Percentiles rank a stretch among this genome's conserved stretches.
Conservation (phyloP, 2,329 filamentous ascomycete species). For the Bipolaris cookei region DNA sequence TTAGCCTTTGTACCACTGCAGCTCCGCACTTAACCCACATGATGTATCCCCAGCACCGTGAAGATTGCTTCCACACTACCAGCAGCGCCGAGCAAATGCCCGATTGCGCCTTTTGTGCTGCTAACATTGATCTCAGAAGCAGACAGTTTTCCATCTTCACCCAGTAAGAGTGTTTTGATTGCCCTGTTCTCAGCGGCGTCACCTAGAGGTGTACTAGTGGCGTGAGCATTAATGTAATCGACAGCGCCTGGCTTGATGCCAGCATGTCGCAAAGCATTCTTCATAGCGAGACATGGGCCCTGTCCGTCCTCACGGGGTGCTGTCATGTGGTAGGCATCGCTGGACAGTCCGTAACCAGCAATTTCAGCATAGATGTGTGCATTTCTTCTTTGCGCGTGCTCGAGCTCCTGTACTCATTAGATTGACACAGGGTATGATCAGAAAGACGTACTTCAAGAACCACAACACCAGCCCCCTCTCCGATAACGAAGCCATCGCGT, state of each 20-base stretch:
- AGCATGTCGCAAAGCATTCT: conserved; percentile 76
- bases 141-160: conserved; percentile 67
- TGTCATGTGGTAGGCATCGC: conserved; percentile 93
- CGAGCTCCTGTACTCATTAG: conserved; percentile 65
- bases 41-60: conserved; percentile 75
- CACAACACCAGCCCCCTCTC: conserved; percentile 87
- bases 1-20: conserved; percentile 16
- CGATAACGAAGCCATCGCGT: conserved; percentile 86
- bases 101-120: conserved; percentile 91
- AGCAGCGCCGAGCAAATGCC: conserved; percentile 88
- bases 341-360: conserved; percentile 85
- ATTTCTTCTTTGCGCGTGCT: conserved; percentile 80
- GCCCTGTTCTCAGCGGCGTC: conserved; percentile 88
- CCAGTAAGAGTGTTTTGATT: conserved; percentile 77
- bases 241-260: conserved; percentile 71
- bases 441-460: conserved; percentile 70
- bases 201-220: conserved; percentile 84
- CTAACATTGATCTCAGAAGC: conserved; percentile 78
- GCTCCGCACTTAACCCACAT: conserved; percentile 65
- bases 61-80: conserved; percentile 91
- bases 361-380: conserved; percentile 89
- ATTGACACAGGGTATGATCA: neutral
- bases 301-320: conserved; percentile 82
- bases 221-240: conserved; percentile 95
- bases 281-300: conserved; percentile 86